phyloP scores from a whole-genome alignment of 805 yeast species.

The Candida patagonica region DNA sequence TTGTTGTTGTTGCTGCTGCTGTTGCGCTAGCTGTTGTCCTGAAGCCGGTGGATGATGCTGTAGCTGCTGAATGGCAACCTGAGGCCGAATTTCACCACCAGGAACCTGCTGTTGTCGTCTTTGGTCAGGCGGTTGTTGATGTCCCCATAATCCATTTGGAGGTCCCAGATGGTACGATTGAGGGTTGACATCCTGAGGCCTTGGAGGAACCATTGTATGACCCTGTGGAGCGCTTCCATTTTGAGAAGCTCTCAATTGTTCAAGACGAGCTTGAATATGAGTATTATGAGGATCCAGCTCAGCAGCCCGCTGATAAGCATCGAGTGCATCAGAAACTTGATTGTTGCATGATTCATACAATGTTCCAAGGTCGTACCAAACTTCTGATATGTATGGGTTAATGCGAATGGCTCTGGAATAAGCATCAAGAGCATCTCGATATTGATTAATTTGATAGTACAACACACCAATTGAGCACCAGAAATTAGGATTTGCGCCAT shows the following conservation, averaged over 20 bases:
- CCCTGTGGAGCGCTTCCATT: slow-evolving; percentile 14
- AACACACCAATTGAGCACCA: slow-evolving; percentile 96
- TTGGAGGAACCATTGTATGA: slow-evolving; percentile 45
- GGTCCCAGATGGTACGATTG: slow-evolving; percentile 52
- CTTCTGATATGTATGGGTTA: slow-evolving; percentile 93
- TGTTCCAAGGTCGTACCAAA: slow-evolving; percentile 98
- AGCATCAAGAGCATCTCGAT: slow-evolving; percentile 94
- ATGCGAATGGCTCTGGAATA: slow-evolving; percentile 93
- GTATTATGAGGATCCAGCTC: slow-evolving; percentile 90
- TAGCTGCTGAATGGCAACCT: slow-evolving; percentile 13
- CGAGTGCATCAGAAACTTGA: slow-evolving; percentile 89
- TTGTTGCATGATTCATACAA: slow-evolving; percentile 95
- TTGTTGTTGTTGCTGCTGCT: slow-evolving; percentile 17
- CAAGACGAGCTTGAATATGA: slow-evolving; percentile 87
- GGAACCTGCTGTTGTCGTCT: slow-evolving; percentile 12
- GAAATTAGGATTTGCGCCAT: slow-evolving; percentile 93
- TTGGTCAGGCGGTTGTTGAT: slow-evolving; percentile 16
- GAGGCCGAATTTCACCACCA: slow-evolving; percentile 7
- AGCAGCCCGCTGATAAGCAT: slow-evolving; percentile 95
- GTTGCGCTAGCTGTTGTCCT: slow-evolving; percentile 15
- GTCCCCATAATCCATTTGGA: slow-evolving; percentile 38
- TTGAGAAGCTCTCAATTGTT: slow-evolving; percentile 46
- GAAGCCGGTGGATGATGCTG: slow-evolving; percentile 16
- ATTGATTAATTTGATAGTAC: slow-evolving; percentile 92
- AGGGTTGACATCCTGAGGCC: slow-evolving; percentile 45